A percentile compares a stretch with the other conserved stretches of the same genome.
Conservation (phyloP, 164 flowering plant genomes). For the Aristolochia contorta region DNA sequence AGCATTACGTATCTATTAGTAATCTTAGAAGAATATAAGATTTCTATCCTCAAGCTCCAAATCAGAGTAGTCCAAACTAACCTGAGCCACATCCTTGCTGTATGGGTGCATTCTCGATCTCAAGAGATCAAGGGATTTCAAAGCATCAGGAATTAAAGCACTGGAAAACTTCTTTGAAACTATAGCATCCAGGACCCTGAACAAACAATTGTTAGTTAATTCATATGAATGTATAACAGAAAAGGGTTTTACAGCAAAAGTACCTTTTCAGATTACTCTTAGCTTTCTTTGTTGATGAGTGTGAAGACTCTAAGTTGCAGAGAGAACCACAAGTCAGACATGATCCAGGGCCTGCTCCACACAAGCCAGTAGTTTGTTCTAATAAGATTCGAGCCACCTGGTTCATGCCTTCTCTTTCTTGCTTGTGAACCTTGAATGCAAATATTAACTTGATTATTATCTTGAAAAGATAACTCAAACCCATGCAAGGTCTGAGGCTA, state of each 20-base stretch:
- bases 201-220: not conserved
- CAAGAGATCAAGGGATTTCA: slow-evolving; percentile 33
- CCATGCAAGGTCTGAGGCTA: not conserved
- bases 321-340: slow-evolving; percentile 59
- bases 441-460: not conserved
- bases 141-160: slow-evolving; percentile 31
- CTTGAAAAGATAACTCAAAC: too few relatives aligned
- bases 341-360: slow-evolving; percentile 29
- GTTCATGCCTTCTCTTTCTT: slow-evolving; percentile 17
- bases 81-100: slow-evolving; percentile 71
- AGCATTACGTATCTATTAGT: too few relatives aligned
- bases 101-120: slow-evolving; percentile 47
- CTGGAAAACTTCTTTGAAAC: slow-evolving; percentile 21
- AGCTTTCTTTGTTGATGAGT: slow-evolving; percentile 26
- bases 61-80: slow-evolving; percentile 14
- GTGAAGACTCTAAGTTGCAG: slow-evolving; percentile 38
- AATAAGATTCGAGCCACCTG: slow-evolving; percentile 29
- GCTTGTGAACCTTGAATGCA: slow-evolving; percentile 24
- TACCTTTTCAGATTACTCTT: slow-evolving; percentile 38
- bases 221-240: not conserved
- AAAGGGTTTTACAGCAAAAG: not conserved
- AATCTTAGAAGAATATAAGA: too few relatives aligned
- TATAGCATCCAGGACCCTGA: slow-evolving; percentile 45
- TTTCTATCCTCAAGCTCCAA: too few relatives aligned
- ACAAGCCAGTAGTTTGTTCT: slow-evolving; percentile 11